Evolutionary conservation across 352 stramenopile species (phyloP).

Genomic region (Thraustochytrium sp.): DNA sequence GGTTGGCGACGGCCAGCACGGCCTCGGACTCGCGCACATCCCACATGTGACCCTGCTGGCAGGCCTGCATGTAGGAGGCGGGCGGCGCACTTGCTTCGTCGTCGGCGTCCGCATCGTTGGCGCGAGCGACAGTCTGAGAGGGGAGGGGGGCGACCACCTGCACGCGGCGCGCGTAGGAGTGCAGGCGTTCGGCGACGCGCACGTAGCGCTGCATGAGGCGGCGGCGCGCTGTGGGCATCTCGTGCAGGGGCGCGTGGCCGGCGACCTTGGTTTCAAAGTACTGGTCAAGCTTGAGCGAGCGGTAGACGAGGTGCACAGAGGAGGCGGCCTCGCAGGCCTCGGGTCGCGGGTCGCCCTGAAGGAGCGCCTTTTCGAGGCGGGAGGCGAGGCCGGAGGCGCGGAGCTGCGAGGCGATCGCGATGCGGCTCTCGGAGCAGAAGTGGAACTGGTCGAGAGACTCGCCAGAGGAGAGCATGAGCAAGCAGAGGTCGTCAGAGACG

Average conservation of each 20-base stretch:
- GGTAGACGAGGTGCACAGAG: constrained; percentile 26
- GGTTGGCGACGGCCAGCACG: constrained; percentile 10
- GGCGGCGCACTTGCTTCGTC: background rate
- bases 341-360: background rate
- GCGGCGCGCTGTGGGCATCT: background rate
- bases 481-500: constrained; percentile 28
- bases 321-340: constrained; percentile 9
- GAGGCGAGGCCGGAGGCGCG: background rate
- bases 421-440: constrained; percentile 30
- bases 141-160: background rate
- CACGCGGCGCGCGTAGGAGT: background rate
- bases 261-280: constrained; percentile 33
- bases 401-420: background rate
- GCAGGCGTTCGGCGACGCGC: background rate
- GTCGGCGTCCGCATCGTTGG: background rate
- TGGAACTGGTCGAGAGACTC: constrained; percentile 52
- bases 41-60: constrained; percentile 27
- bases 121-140: background rate
- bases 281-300: constrained; percentile 27
- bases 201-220: background rate
- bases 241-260: constrained; percentile 13
- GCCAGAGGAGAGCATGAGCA: constrained; percentile 48
- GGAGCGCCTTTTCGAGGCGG: background rate
- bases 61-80: background rate
- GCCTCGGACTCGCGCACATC: constrained; percentile 31